A percentile compares a stretch with the other conserved stretches of the same genome.
Conservation (phyloP, 495 filamentous ascomycete species). For the Podospora fimiseda region DNA sequence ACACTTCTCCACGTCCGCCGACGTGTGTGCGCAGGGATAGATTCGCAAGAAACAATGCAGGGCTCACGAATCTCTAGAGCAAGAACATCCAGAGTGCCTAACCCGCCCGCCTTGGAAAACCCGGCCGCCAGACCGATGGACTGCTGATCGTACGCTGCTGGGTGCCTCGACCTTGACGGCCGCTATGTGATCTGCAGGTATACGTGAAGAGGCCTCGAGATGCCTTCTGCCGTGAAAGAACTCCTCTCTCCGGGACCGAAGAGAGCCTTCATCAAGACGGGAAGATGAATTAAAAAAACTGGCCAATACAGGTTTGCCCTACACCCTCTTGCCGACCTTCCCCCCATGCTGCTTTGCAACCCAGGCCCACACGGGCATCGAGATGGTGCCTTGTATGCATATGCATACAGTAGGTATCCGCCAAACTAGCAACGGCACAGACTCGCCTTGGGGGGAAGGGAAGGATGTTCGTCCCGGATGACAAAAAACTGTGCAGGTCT, state of each 20-base stretch:
- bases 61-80: conserved; percentile 26
- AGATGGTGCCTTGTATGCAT: conserved; percentile 12
- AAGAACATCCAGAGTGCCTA: conserved; percentile 19
- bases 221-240: neutral
- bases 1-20: conserved; percentile 22
- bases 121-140: conserved; percentile 1
- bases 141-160: conserved; percentile 15
- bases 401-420: conserved; percentile 22
- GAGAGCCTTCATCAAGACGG: neutral
- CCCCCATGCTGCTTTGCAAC: conserved; percentile 12
- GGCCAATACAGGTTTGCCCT: conserved; percentile 19
- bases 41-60: conserved; percentile 24
- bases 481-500: conserved; percentile 2
- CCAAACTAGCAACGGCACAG: conserved; percentile 10
- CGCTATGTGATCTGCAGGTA: no score
- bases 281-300: conserved; percentile 2
- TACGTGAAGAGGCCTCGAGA: neutral
- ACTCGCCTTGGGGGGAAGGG: conserved; percentile 11
- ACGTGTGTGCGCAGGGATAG: conserved; percentile 21
- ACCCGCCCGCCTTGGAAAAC: conserved; percentile 10
- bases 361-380: conserved; percentile 14
- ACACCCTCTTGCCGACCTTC: conserved; percentile 18
- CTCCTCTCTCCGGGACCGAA: conserved; percentile 11
- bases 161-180: neutral
- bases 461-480: conserved; percentile 12